phyloP scores from a whole-genome alignment of 2,329 filamentous ascomycete genomes.

The Hysterium pulicare region DNA sequence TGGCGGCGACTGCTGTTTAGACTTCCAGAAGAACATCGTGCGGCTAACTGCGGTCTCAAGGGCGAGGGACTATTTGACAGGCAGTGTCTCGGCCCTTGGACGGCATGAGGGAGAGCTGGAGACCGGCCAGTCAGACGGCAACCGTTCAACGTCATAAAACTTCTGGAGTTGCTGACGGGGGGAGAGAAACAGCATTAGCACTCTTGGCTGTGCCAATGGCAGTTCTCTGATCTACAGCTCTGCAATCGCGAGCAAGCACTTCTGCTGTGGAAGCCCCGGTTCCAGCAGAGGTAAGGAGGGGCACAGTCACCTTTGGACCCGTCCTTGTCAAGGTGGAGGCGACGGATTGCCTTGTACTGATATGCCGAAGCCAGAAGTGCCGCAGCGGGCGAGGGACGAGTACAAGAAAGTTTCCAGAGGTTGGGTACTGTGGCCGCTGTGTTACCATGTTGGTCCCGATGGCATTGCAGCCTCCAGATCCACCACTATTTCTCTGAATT shows the following conservation, averaged over 20 bases:
- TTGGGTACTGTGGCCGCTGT: background rate
- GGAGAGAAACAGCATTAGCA: constrained; percentile 1
- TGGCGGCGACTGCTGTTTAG: background rate
- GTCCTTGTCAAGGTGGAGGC: background rate
- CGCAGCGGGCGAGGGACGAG: background rate
- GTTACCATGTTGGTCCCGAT: background rate
- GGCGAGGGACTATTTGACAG: background rate
- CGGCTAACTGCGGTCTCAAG: background rate
- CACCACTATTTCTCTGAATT: background rate
- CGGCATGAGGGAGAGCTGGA: background rate
- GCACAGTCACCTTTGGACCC: background rate
- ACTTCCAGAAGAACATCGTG: background rate
- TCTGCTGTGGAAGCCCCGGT: background rate
- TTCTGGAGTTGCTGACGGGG: background rate
- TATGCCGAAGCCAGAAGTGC: background rate
- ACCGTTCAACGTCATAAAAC: background rate
- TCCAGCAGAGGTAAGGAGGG: background rate
- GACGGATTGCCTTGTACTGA: background rate
- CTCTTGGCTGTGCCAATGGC: constrained; percentile 2
- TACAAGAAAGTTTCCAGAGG: background rate
- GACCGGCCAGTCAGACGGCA: background rate
- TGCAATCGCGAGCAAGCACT: background rate
- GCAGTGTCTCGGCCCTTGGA: background rate
- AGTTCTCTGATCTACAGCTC: background rate
- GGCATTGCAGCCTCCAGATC: background rate